Base-by-base conservation (phyloP, 805 yeast genomes). In the Teunomyces kruisii region DNA sequence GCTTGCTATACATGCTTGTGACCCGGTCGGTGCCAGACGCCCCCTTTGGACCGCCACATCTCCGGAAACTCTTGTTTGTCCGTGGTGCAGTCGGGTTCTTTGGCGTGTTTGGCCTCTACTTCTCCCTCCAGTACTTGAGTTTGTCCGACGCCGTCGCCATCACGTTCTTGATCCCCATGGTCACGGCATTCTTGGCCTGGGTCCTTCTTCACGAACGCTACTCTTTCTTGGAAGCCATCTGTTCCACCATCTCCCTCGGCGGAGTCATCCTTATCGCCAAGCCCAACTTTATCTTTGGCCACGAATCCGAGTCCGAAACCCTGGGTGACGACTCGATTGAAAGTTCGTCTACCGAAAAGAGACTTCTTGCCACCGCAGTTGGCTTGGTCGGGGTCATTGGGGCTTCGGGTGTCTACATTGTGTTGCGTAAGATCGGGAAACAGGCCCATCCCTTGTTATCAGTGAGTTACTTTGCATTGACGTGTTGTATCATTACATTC, bases 221-320 rank as follows among this genome's bases (percentile, higher is more conserved):
- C 61, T 78, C 88, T 4, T 51, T 73, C 29, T 57, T 81, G 12
- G 96, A 91, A 64, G 86, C 83, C 0, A 56, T 75, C 0, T 90
- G 95, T 29, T 85, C 90, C 1, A 10, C 81, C 0, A 59, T 81
- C 5, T 87, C 96, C 0, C 68, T 90, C 14, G 50, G 72, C 1
- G 97, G 97, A 5, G 96, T 91, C 2, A 49, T 88, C 1, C 61
- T 90, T 22, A 86, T 90, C 53, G 92, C 96, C 1, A 79, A 88
- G 57, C 97, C 97, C 1, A 68, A 79, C 8, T 86, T 86, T 50
- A 50, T 89, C 28, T 83, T 88, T 56, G 86, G 87, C 10, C 38
- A 42, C 12, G 56, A 54, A 31, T 67, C 73, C 1, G 64, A 62
- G 14, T 32, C 54, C 12, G 70, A 62, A 39, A 50, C 57, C n/a